Conservation (phyloP, 768 basidiomycete species). For the Kwoniella bestiolae region DNA sequence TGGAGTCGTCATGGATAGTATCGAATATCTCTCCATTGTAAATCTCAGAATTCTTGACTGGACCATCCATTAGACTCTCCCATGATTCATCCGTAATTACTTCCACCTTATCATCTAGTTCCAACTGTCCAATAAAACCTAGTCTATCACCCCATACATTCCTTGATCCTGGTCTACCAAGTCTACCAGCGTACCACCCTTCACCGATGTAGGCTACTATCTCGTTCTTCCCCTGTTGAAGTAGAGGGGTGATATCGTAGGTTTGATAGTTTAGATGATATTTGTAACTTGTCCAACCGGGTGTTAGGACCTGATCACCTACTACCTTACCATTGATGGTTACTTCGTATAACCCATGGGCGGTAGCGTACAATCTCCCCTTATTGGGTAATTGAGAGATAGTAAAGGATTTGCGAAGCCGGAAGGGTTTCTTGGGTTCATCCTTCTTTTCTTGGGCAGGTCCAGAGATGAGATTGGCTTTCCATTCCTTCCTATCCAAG, state of each 20-base stretch:
- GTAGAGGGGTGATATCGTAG: constrained; percentile 35
- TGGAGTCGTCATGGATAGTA: constrained; percentile 11
- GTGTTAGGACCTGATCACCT: constrained; percentile 45
- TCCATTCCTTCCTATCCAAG: constrained; percentile 38
- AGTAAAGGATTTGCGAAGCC: constrained; percentile 31
- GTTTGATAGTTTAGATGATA: constrained; percentile 48
- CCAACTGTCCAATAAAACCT: constrained; percentile 41
- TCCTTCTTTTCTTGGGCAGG: constrained; percentile 3
- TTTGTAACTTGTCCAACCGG: constrained; percentile 51
- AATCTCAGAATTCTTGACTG: constrained; percentile 32
- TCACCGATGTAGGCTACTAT: constrained; percentile 38
- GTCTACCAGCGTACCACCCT: constrained; percentile 40
- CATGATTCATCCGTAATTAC: constrained; percentile 30
- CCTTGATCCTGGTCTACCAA: constrained; percentile 23
- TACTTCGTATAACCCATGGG: constrained; percentile 46
- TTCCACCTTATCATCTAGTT: constrained; percentile 28
- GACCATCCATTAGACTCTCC: constrained; percentile 16
- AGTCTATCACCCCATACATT: constrained; percentile 39
- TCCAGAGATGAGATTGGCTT: constrained; percentile 27
- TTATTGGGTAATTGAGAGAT: not conserved
- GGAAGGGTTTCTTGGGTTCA: constrained; percentile 37
- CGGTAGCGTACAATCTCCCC: constrained; percentile 47
- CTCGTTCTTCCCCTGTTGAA: constrained; percentile 37
- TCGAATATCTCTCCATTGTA: constrained; percentile 49
- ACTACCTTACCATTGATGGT: constrained; percentile 46